Evolutionary conservation across 2,329 filamentous ascomycete species (phyloP).

Genomic region (Tolypocladium endophyticum): DNA sequence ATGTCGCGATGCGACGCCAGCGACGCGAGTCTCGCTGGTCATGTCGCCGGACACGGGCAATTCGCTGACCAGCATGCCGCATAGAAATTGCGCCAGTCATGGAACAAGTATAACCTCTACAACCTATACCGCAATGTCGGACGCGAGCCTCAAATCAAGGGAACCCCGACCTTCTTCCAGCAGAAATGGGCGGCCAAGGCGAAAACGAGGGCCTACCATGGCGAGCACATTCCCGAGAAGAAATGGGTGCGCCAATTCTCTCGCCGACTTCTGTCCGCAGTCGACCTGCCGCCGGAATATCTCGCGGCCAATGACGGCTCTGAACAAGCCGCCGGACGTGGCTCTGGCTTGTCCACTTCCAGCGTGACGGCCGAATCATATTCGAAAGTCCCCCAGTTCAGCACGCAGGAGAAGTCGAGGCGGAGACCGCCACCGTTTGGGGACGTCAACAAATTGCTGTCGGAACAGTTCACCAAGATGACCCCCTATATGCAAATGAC

Average conservation of each 20-base stretch:
- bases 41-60: background rate
- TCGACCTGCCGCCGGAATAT: conserved; percentile 73
- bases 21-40: background rate
- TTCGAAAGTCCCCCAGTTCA: conserved; percentile 16
- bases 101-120: conserved; percentile 96
- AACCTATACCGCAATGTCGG: conserved; percentile 50
- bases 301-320: conserved; percentile 76
- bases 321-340: conserved; percentile 71
- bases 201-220: conserved; percentile 76
- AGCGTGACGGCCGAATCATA: conserved; percentile 22
- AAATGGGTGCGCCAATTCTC: conserved; percentile 94
- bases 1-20: background rate
- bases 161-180: conserved; percentile 73
- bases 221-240: conserved; percentile 85
- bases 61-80: conserved; percentile 2
- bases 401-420: conserved; percentile 7
- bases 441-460: conserved; percentile 21
- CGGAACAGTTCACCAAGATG: conserved; percentile 26
- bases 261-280: conserved; percentile 67
- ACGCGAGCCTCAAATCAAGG: conserved; percentile 17
- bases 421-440: conserved; percentile 11
- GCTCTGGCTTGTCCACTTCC: conserved; percentile 49
- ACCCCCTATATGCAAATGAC: conserved; percentile 96
- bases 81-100: conserved; percentile 88
- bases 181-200: conserved; percentile 96